Evolutionary conservation across 768 basidiomycete genomes (phyloP), one percentile per base, ranked within the genome.

Genomic region (Rhodosporidiobolus odoratus): DNA sequence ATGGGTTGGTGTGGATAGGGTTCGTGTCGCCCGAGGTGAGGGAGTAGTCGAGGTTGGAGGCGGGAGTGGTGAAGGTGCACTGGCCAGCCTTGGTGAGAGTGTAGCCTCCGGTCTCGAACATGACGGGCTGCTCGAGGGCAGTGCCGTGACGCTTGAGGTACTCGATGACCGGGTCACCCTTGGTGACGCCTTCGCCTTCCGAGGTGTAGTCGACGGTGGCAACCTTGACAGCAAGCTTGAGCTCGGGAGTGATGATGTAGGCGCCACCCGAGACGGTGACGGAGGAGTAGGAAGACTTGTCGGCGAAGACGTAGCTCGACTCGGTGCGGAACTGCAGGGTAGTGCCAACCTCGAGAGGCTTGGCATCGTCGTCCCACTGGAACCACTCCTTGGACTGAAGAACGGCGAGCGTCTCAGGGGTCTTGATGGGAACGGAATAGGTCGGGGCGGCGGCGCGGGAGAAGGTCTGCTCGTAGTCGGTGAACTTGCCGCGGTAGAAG

Each of bases 341-440:
- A 43, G 88, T 88, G 32, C 94, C 93, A 13, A 89, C 85, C 52
- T 85, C 82, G 58, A 94, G 86, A 34, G 92, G 89, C 65, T 84
- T 84, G 10, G 86, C 82, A 53, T 90, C 87, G 76, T 95, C 88
- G 61, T 89, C 88, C 95, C 94, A 98, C 59, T 88, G 87, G 81
- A 98, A 93, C 96, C 96, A 99, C 78, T 95, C 90, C 83, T 99
- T 99, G 56, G 91, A 91, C 78, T 89, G 87, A 10, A 99, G 83
- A 25, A 98, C 91, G 50, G 92, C 94, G 73, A 97, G 88, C 40
- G 84, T 85, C 4, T 92, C 89, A 73, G 92, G 88, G 9, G 84
- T 87, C 41, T 84, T 82, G 68, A 96, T 78, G 43, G 87, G 83
- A 25, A 99, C 88, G 37, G 87, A 79, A 79, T 95, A 96, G 74